Percentiles rank a stretch among this genome's conserved stretches.
phyloP scores from a whole-genome alignment of 1,284 basidiomycete genomes.

The Heterobasidion occidentale region DNA sequence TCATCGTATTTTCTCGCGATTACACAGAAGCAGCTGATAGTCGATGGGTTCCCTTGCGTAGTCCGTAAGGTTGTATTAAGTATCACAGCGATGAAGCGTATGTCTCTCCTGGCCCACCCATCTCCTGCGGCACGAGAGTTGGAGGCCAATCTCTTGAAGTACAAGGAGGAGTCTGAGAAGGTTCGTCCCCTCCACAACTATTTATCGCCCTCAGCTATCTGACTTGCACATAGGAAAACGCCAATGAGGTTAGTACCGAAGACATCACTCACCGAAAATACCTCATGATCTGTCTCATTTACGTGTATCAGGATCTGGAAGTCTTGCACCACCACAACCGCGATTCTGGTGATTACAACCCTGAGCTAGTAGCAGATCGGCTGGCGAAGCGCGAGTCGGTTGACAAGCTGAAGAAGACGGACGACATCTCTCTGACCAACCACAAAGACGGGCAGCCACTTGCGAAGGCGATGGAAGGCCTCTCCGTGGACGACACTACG shows the following conservation, averaged over 20 bases:
- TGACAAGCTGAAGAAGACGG: slow-evolving; percentile 18
- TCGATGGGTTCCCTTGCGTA: slow-evolving; percentile 18
- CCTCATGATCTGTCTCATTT: neutral
- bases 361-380: too few relatives aligned
- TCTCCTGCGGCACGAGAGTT: slow-evolving; percentile 43
- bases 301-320: slow-evolving; percentile 16
- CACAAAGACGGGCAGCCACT: slow-evolving; percentile 11
- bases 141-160: slow-evolving; percentile 56
- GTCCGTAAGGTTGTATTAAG: slow-evolving; percentile 84
- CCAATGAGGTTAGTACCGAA: slow-evolving; percentile 16
- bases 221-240: slow-evolving; percentile 16
- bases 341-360: neutral
- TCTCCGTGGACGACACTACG: slow-evolving; percentile 8
- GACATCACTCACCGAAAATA: neutral
- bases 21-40: neutral
- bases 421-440: slow-evolving; percentile 20
- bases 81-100: slow-evolving; percentile 78
- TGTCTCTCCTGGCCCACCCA: slow-evolving; percentile 47
- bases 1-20: neutral
- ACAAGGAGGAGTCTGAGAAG: slow-evolving; percentile 78
- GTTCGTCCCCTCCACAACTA: slow-evolving; percentile 20
- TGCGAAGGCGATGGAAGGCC: slow-evolving; percentile 12
- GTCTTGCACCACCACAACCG: slow-evolving; percentile 44
- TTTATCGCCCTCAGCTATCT: neutral
- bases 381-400: slow-evolving; percentile 2